phyloP scores from a whole-genome alignment of 805 yeast species.

The Myxozyma monticola region DNA sequence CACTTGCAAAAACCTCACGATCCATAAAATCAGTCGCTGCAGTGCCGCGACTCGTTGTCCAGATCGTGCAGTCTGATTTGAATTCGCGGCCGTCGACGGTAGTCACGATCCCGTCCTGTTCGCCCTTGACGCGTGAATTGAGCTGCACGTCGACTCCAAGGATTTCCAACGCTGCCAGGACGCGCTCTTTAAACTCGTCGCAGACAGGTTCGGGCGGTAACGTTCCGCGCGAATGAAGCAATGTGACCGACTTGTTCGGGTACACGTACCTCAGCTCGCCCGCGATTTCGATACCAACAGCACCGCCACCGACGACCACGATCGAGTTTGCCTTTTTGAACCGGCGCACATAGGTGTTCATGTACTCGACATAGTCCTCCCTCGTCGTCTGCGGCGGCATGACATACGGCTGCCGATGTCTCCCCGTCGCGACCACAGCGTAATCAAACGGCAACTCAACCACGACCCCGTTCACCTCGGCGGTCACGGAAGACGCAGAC shows the following conservation, averaged over 20 bases:
- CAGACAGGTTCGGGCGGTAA: slow-evolving; percentile 16
- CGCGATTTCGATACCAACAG: slow-evolving; percentile 53
- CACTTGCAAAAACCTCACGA: background rate
- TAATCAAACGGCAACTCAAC: slow-evolving; percentile 11
- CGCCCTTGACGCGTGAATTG: slow-evolving; percentile 3
- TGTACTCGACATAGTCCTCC: slow-evolving; percentile 4
- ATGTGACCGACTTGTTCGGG: slow-evolving; percentile 41
- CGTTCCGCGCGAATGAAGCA: slow-evolving; percentile 24
- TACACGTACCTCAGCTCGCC: slow-evolving; percentile 48
- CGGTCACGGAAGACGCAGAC: background rate
- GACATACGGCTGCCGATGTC: slow-evolving; percentile 7
- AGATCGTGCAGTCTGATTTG: slow-evolving; percentile 4
- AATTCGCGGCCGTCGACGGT: slow-evolving; percentile 9
- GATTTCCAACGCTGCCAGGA: slow-evolving; percentile 1
- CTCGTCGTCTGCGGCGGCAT: slow-evolving; percentile 10
- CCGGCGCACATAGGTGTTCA: slow-evolving; percentile 21
- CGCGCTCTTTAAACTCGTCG: slow-evolving; percentile 1
- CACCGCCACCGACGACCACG: slow-evolving; percentile 54
- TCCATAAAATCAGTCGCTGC: slow-evolving; percentile 12
- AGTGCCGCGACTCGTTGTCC: slow-evolving; percentile 15
- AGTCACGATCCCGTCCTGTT: background rate
- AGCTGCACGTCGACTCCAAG: slow-evolving; percentile 18
- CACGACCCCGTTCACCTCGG: background rate
- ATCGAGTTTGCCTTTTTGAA: slow-evolving; percentile 43
- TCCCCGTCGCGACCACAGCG: slow-evolving; percentile 14